Evolutionary conservation across 495 filamentous ascomycete species (phyloP), one percentile per base, ranked within the genome.

Genomic region (Neurospora sp.): DNA sequence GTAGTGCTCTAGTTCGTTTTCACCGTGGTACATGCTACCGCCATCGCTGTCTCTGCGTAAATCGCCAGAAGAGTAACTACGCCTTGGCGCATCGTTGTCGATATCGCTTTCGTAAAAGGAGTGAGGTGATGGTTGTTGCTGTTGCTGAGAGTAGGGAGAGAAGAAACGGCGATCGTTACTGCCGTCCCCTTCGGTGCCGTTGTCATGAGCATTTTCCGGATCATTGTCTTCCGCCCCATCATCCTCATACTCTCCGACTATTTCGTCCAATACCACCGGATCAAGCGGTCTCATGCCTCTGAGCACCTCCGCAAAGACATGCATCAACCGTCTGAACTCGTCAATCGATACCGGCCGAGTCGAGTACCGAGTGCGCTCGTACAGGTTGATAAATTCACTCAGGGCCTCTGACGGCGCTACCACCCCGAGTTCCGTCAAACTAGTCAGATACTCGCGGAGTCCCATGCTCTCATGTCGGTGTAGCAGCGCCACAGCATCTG

Each of bases 311-410:
- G 94, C 89, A 81, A 98, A 97, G n/a, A 92, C 82, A 71, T 89
- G 88, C 94, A 98, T 97, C 72, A 99, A 82, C 5, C 81, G 80
- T n/a, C 92, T 86, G 78, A 99, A 98, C 70, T 93, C 87, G 0
- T 79, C 72, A 76, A 96, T 92, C 14, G 81, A 81, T 20, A 88
- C 71, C 4, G 85, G 81, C 20, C 77, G 78, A 0, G 86, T 82
- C 0, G 91, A 93, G 81, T 97, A 99, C 38, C 96, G 88, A 0
- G 94, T 93, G 41, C 86, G 83, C 83, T 99, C 96, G 81, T 98
- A 99, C 10, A 87, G 81, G 1, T 83, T 78, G 20, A 98, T 80
- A 77, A 99, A 99, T 1, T 88, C 82, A 0, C 82, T 81, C 0
- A 86, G 88, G 0, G 89, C 79, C 35, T 84, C 85, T 3, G 88